These are phyloP conservation scores for Delonix regia DNA, from an alignment of 306 rosid species.

Conservation along the genomic window DNA sequence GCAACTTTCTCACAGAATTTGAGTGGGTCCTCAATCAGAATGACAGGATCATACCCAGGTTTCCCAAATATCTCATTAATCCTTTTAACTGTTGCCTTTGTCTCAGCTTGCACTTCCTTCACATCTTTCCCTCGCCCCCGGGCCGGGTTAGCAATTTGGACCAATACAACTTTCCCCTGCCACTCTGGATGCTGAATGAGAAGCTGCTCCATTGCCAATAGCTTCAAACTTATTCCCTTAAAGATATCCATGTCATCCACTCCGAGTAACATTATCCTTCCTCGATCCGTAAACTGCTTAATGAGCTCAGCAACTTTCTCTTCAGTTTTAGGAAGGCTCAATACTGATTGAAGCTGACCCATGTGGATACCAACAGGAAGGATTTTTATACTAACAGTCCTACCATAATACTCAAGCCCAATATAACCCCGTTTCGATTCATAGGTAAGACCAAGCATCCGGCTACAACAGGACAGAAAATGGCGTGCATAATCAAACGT, in stretches of 20 bases:
- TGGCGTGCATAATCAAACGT: conserved; percentile 78
- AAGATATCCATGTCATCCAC: conserved; percentile 83
- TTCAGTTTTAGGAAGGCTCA: conserved; percentile 59
- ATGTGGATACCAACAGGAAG: conserved; percentile 77
- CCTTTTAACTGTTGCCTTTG: conserved; percentile 56
- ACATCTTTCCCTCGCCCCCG: conserved; percentile 73
- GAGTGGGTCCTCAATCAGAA: conserved; percentile 66
- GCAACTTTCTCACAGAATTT: conserved; percentile 72
- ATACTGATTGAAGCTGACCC: conserved; percentile 71
- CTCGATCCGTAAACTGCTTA: conserved; percentile 47
- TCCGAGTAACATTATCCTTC: conserved; percentile 65
- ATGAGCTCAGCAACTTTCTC: conserved; percentile 64
- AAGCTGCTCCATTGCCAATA: conserved; percentile 78
- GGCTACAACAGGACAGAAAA: conserved; percentile 70
- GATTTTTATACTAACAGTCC: conserved; percentile 76
- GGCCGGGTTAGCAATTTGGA: conserved; percentile 78
- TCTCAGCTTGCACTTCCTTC: conserved; percentile 67
- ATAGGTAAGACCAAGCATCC: conserved; percentile 74
- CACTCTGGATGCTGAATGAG: conserved; percentile 64
- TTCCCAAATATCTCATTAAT: conserved; percentile 61
- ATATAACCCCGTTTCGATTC: conserved; percentile 77
- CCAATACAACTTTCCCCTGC: conserved; percentile 65
- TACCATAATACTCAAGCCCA: conserved; percentile 73
- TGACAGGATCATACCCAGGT: conserved; percentile 73
- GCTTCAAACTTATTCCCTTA: conserved; percentile 77